phyloP scores from a whole-genome alignment of 768 basidiomycete genomes.

The Lactarius deliciosus region DNA sequence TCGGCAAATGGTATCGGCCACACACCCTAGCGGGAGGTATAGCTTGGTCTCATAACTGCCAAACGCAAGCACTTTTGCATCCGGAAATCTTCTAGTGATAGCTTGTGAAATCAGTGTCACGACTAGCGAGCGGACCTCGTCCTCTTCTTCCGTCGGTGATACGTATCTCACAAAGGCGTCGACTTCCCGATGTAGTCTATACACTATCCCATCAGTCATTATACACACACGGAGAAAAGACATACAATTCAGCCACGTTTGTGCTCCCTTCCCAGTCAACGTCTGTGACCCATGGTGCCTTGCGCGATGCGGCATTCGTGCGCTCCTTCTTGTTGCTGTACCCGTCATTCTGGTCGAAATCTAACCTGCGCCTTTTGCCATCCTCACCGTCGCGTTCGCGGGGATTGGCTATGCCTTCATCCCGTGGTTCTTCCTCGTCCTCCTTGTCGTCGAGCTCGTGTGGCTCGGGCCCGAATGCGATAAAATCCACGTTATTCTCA shows the following conservation, averaged over 20 bases:
- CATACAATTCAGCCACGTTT: conserved; percentile 85
- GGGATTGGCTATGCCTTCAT: conserved; percentile 14
- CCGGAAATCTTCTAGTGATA: conserved; percentile 65
- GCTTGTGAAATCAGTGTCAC: conserved; percentile 68
- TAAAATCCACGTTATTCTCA: conserved; percentile 23
- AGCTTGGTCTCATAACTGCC: conserved; percentile 92
- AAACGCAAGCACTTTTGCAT: conserved; percentile 82
- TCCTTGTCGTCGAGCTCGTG: conserved; percentile 28
- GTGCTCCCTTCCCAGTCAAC: conserved; percentile 72
- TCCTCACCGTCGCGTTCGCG: conserved; percentile 32
- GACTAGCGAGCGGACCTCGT: conserved; percentile 76
- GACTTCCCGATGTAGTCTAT: conserved; percentile 84
- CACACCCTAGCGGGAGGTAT: conserved; percentile 90
- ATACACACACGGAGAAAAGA: conserved; percentile 26
- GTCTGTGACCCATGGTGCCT: conserved; percentile 61
- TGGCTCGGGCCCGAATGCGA: conserved; percentile 22
- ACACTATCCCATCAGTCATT: conserved; percentile 18
- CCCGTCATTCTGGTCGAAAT: conserved; percentile 49
- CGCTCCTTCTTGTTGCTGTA: conserved; percentile 55
- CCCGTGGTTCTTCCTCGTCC: conserved; percentile 18
- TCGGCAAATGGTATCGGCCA: conserved; percentile 16
- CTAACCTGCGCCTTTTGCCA: conserved; percentile 50
- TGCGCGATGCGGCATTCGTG: conserved; percentile 51
- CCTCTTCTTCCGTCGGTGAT: conserved; percentile 80
- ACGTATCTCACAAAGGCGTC: conserved; percentile 84